Conservation (phyloP, 1,284 basidiomycete genomes). For the Trametes hirsuta region DNA sequence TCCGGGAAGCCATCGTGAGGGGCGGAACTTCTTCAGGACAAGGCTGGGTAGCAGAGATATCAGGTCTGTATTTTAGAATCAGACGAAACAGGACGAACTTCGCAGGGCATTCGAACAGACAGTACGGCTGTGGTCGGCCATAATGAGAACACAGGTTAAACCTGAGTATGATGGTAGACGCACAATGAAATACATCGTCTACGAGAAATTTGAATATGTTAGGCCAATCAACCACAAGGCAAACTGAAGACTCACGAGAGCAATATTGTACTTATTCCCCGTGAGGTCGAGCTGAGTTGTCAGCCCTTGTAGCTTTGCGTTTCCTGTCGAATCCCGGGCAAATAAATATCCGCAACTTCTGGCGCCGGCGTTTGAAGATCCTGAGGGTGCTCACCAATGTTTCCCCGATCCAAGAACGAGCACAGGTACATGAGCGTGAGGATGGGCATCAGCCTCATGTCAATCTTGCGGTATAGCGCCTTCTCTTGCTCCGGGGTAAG, state of each 20-base stretch:
- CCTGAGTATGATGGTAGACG: conserved; percentile 24
- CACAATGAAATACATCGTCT: conserved; percentile 76
- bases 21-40: conserved; percentile 39
- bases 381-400: conserved; percentile 15
- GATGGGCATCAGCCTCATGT: conserved; percentile 66
- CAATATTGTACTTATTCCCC: conserved; percentile 67
- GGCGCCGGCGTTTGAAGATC: too few relatives aligned
- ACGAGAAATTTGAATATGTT: neutral
- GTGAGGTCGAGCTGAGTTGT: conserved; percentile 53
- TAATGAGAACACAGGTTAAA: neutral
- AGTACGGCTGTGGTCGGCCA: conserved; percentile 51
- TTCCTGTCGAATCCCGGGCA: conserved; percentile 44
- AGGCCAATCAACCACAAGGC: neutral
- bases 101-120: conserved; percentile 63
- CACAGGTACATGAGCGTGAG: conserved; percentile 66
- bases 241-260: conserved; percentile 47
- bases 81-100: conserved; percentile 42
- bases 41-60: conserved; percentile 21
- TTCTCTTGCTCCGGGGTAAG: conserved; percentile 57
- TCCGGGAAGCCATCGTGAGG: conserved; percentile 37
- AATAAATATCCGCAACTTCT: too few relatives aligned
- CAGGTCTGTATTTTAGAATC: neutral
- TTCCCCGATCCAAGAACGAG: conserved; percentile 67
- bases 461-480: conserved; percentile 66
- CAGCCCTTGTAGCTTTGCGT: conserved; percentile 67